Conservation (phyloP, 2,329 filamentous ascomycete species). For the Colletotrichum cereale region DNA sequence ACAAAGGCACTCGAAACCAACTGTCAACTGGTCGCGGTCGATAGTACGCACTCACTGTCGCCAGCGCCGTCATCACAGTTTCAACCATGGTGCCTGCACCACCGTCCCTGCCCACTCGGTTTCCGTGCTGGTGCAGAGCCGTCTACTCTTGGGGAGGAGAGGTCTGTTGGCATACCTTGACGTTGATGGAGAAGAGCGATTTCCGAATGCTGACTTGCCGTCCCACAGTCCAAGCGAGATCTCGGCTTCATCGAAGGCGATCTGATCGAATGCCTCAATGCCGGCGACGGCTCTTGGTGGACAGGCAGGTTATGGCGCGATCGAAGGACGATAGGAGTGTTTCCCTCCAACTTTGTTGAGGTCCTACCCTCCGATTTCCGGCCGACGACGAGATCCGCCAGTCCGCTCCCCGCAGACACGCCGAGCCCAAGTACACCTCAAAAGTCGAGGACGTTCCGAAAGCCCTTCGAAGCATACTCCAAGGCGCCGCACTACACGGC, state of each 20-base stretch:
- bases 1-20: slow-evolving; percentile 1
- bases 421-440: slow-evolving; percentile 68
- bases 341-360: slow-evolving; percentile 97
- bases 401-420: slow-evolving; percentile 69
- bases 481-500: slow-evolving; percentile 76
- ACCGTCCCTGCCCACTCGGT: slow-evolving; percentile 77
- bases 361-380: slow-evolving; percentile 88
- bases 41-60: neutral
- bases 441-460: slow-evolving; percentile 74
- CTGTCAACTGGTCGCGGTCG: slow-evolving; percentile 4
- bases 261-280: slow-evolving; percentile 97
- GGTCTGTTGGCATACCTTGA: slow-evolving; percentile 54
- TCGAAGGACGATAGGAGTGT: slow-evolving; percentile 89
- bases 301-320: slow-evolving; percentile 92
- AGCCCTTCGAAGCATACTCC: slow-evolving; percentile 75
- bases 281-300: slow-evolving; percentile 98
- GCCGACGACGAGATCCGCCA: slow-evolving; percentile 74
- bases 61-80: neutral
- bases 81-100: slow-evolving; percentile 67
- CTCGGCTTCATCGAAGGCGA: slow-evolving; percentile 98
- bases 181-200: neutral
- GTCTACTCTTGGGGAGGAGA: slow-evolving; percentile 96
- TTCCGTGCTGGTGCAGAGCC: slow-evolving; percentile 92
- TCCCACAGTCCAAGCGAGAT: slow-evolving; percentile 82
- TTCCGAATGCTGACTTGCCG: slow-evolving; percentile 43